Evolutionary conservation across 441 rosid genomes (phyloP).

Genomic region (Erodium texanum): DNA sequence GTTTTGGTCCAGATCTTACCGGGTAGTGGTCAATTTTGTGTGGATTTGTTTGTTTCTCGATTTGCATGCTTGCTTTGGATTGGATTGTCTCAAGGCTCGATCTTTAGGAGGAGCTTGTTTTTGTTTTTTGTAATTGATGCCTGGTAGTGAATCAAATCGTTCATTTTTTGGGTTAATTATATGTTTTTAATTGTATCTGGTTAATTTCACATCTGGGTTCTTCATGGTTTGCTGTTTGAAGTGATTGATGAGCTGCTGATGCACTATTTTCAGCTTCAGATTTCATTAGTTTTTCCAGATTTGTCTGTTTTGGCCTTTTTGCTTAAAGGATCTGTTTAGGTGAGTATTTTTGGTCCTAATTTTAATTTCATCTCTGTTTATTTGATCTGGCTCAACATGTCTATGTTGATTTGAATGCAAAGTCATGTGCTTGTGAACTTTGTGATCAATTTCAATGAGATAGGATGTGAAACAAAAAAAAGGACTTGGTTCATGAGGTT

Average conservation of each 20-base stretch:
- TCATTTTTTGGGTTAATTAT: not conserved
- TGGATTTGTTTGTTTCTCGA: not conserved
- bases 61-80: not conserved
- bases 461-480: not conserved
- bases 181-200: not conserved
- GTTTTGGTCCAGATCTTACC: not conserved
- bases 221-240: not conserved
- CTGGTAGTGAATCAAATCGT: not conserved
- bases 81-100: not conserved
- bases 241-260: not conserved
- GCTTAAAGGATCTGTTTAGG: not conserved
- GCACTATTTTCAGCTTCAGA: not conserved
- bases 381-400: not conserved
- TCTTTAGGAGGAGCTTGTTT: not conserved
- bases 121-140: not conserved
- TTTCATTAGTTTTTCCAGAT: not conserved
- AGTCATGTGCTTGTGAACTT: not conserved
- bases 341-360: not conserved
- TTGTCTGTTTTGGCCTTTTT: not conserved
- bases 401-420: no score
- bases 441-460: not conserved
- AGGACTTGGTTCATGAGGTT: not conserved
- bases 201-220: not conserved
- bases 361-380: not conserved
- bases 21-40: not conserved